Evolutionary conservation across 768 basidiomycete species (phyloP), one percentile per base, ranked within the genome.

Genomic region (Tricholomella constricta): DNA sequence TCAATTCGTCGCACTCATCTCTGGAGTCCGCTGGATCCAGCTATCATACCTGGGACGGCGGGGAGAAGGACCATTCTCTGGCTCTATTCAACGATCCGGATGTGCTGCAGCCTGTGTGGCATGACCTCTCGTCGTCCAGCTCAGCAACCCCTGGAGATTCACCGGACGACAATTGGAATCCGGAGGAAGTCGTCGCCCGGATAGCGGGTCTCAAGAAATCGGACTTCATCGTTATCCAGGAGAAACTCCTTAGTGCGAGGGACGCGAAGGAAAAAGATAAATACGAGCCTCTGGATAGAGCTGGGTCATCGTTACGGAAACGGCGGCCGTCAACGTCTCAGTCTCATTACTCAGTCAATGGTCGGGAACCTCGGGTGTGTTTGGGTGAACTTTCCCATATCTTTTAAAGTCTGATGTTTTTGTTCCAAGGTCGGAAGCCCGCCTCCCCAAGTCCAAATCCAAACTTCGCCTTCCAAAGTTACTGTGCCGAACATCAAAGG

Each of bases 321-420:
- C 79, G 91, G 45, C 78, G 89, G 34, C 89, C 88, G 10, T 91
- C 89, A 1, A 89, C 87, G 12, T 89, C 90, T n/a, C 89, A 91
- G 68, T 88, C 89, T 10, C 86, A 83, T 61, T 86, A 89, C 62
- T 85, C 85, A 1, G 70, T 69, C 40, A 78, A 73, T 48, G 81
- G 79, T n/a, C 76, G 79, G 36, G 84, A 77, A 46, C 65, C 69
- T 60, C 52, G 56, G 57, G 66, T 71, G 48, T 34, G 61, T 61
- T 45, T 7, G 46, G 51, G 27, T 8, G 12, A 15, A 37, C 42
- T 42, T 29, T 34, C 53, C 23, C 47, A 48, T 32, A 45, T 53
- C 45, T 66, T 49, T 53, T 54, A 46, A 56, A 37, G 9, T 48
- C 40, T 19, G 27, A 44, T 27, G 51, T 35, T 56, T 54, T n/a